Conservation (phyloP, 257 asterid species). For the Lavandula angustifolia region DNA sequence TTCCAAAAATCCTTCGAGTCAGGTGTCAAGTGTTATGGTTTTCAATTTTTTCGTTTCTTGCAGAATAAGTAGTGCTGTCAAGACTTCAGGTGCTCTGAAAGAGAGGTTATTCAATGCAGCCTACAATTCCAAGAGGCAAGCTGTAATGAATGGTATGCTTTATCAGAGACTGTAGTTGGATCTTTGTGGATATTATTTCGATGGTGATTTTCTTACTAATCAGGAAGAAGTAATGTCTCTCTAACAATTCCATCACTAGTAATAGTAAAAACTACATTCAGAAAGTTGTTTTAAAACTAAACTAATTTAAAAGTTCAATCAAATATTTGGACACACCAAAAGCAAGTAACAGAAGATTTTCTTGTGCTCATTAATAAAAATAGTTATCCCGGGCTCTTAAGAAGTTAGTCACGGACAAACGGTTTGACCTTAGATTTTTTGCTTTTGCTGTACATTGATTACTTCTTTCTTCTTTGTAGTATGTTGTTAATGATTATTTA, state of each 20-base stretch:
- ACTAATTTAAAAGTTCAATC: neutral
- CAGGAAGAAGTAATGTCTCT: neutral
- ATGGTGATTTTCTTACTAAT: conserved; percentile 14
- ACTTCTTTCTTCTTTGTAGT: conserved; percentile 5
- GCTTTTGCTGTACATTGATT: neutral
- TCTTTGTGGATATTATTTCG: conserved; percentile 1
- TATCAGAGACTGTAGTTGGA: conserved; percentile 12
- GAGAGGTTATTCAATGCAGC: conserved; percentile 89
- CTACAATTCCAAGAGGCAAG: conserved; percentile 88
- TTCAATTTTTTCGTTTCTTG: conserved; percentile 26
- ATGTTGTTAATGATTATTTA: conserved; percentile 3
- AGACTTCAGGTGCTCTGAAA: conserved; percentile 75
- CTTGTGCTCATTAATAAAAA: neutral
- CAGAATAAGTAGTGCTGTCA: conserved; percentile 85
- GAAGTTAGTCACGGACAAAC: neutral
- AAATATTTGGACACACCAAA: conserved; percentile 10
- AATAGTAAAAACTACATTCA: neutral
- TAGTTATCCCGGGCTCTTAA: neutral
- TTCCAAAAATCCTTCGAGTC: conserved; percentile 4
- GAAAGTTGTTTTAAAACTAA: neutral
- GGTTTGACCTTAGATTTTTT: neutral
- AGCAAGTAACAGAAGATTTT: neutral
- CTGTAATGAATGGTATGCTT: conserved; percentile 74
- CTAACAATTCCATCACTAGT: neutral
- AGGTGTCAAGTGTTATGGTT: neutral